Percentiles rank a stretch among this genome's conserved stretches.
These are phyloP conservation scores for Mayamaea pseudoterrestris DNA, from an alignment of 108 stramenopile species.

Conservation along the genomic window DNA sequence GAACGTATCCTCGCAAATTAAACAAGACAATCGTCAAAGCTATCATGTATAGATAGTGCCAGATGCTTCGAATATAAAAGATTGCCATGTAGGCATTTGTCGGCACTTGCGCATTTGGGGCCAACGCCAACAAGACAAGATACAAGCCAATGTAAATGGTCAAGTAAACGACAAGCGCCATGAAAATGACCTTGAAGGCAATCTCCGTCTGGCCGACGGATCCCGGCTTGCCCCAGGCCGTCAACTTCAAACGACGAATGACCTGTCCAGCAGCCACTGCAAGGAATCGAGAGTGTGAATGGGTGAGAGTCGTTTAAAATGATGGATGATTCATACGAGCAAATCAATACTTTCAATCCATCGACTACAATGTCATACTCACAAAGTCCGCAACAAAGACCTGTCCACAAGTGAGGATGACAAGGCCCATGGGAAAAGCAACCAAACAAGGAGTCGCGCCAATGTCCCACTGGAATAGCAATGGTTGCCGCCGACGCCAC, in stretches of 20 bases:
- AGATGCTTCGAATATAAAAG: background rate
- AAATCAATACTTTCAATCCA: no score
- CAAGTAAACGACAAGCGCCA: background rate
- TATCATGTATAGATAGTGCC: background rate
- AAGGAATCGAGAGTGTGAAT: no score
- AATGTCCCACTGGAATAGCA: slow-evolving; percentile 6
- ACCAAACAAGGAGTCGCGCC: slow-evolving; percentile 2
- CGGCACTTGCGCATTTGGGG: background rate
- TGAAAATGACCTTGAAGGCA: slow-evolving; percentile 3
- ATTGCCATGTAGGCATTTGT: background rate
- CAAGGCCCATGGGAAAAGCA: slow-evolving; percentile 4
- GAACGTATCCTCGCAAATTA: background rate
- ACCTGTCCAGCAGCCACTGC: slow-evolving; percentile 9
- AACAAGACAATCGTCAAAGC: background rate
- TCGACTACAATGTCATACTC: no score
- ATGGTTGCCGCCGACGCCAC: background rate
- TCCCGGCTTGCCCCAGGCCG: background rate
- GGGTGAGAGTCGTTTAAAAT: no score
- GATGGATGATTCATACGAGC: no score
- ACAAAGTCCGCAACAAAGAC: slow-evolving; percentile 2
- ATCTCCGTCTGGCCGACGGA: background rate
- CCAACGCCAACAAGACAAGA: background rate
- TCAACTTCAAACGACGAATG: slow-evolving; percentile 4
- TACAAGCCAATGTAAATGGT: background rate
- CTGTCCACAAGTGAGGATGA: slow-evolving; percentile 7